Evolutionary conservation across 176 grass and related monocot genomes (phyloP), one percentile per base, ranked within the genome.

Genomic region (Eleusine coracana): DNA sequence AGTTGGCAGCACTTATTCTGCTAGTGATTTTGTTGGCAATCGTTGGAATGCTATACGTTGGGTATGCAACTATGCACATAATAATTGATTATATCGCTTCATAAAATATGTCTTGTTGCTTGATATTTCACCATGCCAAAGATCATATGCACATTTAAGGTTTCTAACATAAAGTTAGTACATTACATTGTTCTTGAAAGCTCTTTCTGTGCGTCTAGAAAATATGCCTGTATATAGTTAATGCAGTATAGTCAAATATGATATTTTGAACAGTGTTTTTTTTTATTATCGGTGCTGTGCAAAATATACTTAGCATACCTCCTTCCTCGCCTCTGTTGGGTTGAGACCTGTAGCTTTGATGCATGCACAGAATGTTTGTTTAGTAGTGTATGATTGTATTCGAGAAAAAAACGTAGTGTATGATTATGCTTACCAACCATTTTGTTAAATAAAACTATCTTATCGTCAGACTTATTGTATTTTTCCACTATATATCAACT

Each of bases 11-110:
- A 63, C 88, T 94, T 68, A 86, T 97, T 87, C 92, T 94, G 14
- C 88, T 97, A 71, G 95, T 97, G 52, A 88, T 97, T 89, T 74
- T 91, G 72, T 83, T 97, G 89, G 95, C 95, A 63, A 94, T 97
- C 48, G 55, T 97, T 28, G 95, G 95, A 73, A 97, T 94, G 88
- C 68, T 97, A 36, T 97, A 97, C 74, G 86, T 94, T 64, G 95
- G 95, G 95, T 97, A 92, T 66, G 58, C 21, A 23, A 60, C 58
- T 60, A 23, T 59, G 86, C 66, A 75, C 45, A 8, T 79, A 21
- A 25, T 59, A 21, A 25, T 59, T 68, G 67, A 40, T 29, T 70
- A 40, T 52, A 6, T 75, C 70, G 5, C 78, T 91, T 64, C 71
- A 71, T 11, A n/a, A 44, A 61, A 56, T 16, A 75, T 25, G 6